Evolutionary conservation across 306 rosid species (phyloP), one percentile per base, ranked within the genome.

Genomic region (Vicia villosa): DNA sequence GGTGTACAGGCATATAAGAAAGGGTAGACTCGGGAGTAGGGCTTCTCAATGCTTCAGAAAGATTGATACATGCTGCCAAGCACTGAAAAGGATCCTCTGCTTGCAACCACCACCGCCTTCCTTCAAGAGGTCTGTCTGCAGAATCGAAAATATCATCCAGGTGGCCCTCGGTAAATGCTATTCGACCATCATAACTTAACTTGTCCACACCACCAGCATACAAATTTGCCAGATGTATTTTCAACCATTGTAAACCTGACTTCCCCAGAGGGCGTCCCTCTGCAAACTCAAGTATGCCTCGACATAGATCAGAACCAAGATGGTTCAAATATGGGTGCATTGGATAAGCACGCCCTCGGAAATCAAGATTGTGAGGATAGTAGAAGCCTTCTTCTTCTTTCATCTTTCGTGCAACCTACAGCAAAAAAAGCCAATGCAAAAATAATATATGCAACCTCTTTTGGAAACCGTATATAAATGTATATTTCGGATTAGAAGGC

Each of bases 71-170:
- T 37, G 91, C 84, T 65, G 97, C 91, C 80, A 94, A 79, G 83
- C 96, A 94, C 76, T 94, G 99, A 63, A 94, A 87, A 74, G 99
- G 99, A 80, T 94, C 99, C 86, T 94, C 97, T 12, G 99, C 99
- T 75, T 86, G 67, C 84, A 91, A 72, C 99, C 99, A 94, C 99
- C 99, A 94, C 19, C 85, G 83, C 43, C 65, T 84, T 69, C 99
- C 99, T 77, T 94, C 97, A 63, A 94, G 89, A 65, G 99, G 92
- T 69, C 87, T 81, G 83, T 91, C 95, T 8, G 97, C 91, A 8
- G 96, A 85, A 75, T 94, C 96, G 36, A 90, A 87, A 70, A 94
- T 84, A 54, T 84, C 89, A 14, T 87, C 91, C 40, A 94, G 58
- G 77, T 91, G 87, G 74, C 82, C 74, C 81, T 88, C 92, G 4